Evolutionary conservation across 768 basidiomycete genomes (phyloP).

Genomic region (Leccinum ochraceum): DNA sequence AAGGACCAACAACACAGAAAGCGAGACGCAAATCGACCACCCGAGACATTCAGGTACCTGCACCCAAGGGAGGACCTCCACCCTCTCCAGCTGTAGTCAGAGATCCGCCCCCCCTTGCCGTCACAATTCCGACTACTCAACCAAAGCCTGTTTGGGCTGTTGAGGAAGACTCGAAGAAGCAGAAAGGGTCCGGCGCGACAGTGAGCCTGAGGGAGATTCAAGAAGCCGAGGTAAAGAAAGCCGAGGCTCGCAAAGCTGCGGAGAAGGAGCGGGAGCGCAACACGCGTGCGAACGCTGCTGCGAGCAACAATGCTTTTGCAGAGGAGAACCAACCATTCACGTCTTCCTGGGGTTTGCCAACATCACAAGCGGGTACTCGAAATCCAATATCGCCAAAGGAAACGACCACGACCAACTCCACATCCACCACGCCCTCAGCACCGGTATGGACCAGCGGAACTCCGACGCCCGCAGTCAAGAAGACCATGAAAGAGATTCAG

Average conservation of each 20-base stretch:
- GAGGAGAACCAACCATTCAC: slow-evolving; percentile 67
- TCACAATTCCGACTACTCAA: slow-evolving; percentile 24
- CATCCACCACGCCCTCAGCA: slow-evolving; percentile 34
- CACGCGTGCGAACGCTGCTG: slow-evolving; percentile 44
- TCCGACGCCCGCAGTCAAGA: slow-evolving; percentile 63
- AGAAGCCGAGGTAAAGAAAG: slow-evolving; percentile 83
- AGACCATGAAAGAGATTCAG: slow-evolving; percentile 98
- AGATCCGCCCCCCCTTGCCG: slow-evolving; percentile 27
- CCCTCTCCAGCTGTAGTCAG: slow-evolving; percentile 11
- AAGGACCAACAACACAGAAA: slow-evolving; percentile 26
- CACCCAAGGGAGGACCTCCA: slow-evolving; percentile 18
- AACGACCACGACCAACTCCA: slow-evolving; percentile 17
- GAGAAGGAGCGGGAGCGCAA: slow-evolving; percentile 71
- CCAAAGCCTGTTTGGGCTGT: slow-evolving; percentile 65
- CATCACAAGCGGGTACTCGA: slow-evolving; percentile 72
- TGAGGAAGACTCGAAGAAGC: slow-evolving; percentile 67
- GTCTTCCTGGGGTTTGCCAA: slow-evolving; percentile 83
- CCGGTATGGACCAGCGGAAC: slow-evolving; percentile 76
- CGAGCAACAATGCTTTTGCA: slow-evolving; percentile 34
- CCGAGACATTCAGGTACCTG: slow-evolving; percentile 26
- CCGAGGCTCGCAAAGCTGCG: slow-evolving; percentile 72
- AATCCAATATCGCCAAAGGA: slow-evolving; percentile 45
- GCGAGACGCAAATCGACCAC: slow-evolving; percentile 29
- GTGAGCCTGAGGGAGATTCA: slow-evolving; percentile 92
- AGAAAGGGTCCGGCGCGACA: slow-evolving; percentile 42